Evolutionary conservation across 2,329 filamentous ascomycete genomes (phyloP), one percentile per base, ranked within the genome.

Genomic region (Exutisphaerella laricina): DNA sequence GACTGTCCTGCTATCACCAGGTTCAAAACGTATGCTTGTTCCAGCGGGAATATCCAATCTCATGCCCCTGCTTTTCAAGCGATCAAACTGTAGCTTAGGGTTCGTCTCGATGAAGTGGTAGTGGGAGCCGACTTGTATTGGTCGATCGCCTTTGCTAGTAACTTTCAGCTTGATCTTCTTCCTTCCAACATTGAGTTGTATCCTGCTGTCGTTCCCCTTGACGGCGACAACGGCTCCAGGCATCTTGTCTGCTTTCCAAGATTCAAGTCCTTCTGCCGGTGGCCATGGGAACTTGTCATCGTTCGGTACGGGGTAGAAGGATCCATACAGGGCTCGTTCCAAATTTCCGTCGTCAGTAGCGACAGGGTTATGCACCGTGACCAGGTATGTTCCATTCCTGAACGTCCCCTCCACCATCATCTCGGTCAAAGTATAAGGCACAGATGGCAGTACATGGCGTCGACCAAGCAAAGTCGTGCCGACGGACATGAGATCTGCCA

Each of bases 21-120:
- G 89, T 70, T 97, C 90, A 60, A 97, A 97, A 31, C 90, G 82
- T 22, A 95, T 82, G 5, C 88, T 94, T 1, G 89, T 96, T 25
- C 90, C 90, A 0, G 90, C 88, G 1, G 90, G 74, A 45, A 97
- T 92, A 60, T 97, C 89, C 10, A 97, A 75, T 8, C 88, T 78
- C 67, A 79, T 94, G 4, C 90, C 90, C 59, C 92, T 92, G 1
- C 88, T 79, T 53, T 79, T 79, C 37, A 79, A 70, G 18, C 90
- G 85, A 66, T 97, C 90, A 63, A 97, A 97, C 49, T 85, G 79
- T 38, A 97, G 75, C 63, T 86, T 79, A 0, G 88, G 86, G 66
- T 97, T 97, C n/a, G 82, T 84, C 70, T 97, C 90, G 59, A 94
- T 80, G 63, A 97, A 94, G 67, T 96, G 90, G 65, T 95, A 97